Conservation (phyloP, 2,329 filamentous ascomycete genomes). For the Rhexocercosporidium sp. region DNA sequence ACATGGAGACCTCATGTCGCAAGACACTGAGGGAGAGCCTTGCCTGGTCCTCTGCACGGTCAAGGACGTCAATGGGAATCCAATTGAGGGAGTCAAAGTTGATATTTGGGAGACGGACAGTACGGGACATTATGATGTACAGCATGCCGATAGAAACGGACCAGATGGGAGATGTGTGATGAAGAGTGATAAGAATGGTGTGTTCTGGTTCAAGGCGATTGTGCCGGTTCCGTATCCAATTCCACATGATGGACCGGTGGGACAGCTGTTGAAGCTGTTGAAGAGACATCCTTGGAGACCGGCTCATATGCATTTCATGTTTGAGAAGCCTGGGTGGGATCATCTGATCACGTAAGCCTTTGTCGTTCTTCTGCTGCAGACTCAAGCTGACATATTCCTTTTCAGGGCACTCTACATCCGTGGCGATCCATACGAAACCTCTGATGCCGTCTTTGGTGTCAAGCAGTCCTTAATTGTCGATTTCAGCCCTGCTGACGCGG, state of each 20-base stretch:
- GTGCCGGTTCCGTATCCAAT: slow-evolving; percentile 87
- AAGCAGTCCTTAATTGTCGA: slow-evolving; percentile 81
- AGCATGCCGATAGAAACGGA: slow-evolving; percentile 66
- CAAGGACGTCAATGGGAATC: slow-evolving; percentile 65
- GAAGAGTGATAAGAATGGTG: slow-evolving; percentile 70
- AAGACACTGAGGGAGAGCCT: slow-evolving; percentile 71
- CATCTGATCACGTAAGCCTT: slow-evolving; percentile 77
- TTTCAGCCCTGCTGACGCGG: slow-evolving; percentile 55
- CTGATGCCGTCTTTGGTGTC: slow-evolving; percentile 85
- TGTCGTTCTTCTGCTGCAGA: slow-evolving; percentile 34
- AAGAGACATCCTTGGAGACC: slow-evolving; percentile 80
- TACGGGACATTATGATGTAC: slow-evolving; percentile 82
- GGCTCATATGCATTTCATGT: slow-evolving; percentile 88
- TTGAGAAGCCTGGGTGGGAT: slow-evolving; percentile 79
- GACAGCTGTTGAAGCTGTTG: slow-evolving; percentile 67
- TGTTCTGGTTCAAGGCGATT: slow-evolving; percentile 86
- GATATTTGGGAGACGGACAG: slow-evolving; percentile 88
- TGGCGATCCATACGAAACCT: slow-evolving; percentile 80
- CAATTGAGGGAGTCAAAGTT: slow-evolving; percentile 70
- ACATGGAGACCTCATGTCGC: slow-evolving; percentile 67
- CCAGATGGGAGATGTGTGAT: slow-evolving; percentile 78
- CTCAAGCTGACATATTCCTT: not conserved
- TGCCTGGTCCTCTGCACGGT: slow-evolving; percentile 77
- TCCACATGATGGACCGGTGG: slow-evolving; percentile 83
- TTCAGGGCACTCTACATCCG: slow-evolving; percentile 75